phyloP scores from a whole-genome alignment of 2,329 filamentous ascomycete genomes.

The Fusarium sp. region DNA sequence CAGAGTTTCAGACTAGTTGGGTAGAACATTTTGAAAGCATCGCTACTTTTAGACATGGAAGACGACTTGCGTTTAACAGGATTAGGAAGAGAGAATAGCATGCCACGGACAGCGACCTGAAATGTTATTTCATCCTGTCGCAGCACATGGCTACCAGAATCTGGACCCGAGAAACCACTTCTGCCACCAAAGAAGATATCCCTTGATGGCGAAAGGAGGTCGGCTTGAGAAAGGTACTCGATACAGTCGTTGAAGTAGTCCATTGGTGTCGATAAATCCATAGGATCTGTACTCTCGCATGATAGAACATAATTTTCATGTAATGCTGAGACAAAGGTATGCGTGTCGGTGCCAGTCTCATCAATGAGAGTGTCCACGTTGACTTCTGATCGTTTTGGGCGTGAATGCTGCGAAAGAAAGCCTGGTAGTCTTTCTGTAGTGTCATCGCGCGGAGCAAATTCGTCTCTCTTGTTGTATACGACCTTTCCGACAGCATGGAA shows the following conservation, averaged over 20 bases:
- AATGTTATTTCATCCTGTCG: constrained; percentile 96
- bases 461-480: constrained; percentile 91
- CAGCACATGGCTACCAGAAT: constrained; percentile 76
- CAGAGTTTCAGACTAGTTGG: constrained; percentile 86
- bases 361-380: constrained; percentile 83
- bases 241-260: constrained; percentile 88
- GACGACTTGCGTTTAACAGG: constrained; percentile 79
- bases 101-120: constrained; percentile 86
- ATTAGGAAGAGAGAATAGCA: constrained; percentile 85
- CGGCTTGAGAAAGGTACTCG: constrained; percentile 86
- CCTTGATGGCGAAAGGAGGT: constrained; percentile 81
- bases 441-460: constrained; percentile 56
- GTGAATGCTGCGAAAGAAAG: constrained; percentile 67
- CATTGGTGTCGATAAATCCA: constrained; percentile 69
- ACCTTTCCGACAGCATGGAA: constrained; percentile 98
- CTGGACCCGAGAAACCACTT: constrained; percentile 63
- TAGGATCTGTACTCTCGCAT: constrained; percentile 69
- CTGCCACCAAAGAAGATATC: constrained; percentile 73
- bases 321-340: constrained; percentile 88
- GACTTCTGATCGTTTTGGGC: constrained; percentile 73
- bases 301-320: constrained; percentile 95
- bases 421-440: constrained; percentile 66
- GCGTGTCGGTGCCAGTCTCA: constrained; percentile 90
- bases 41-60: constrained; percentile 59
- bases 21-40: constrained; percentile 91